Conservation (phyloP, 2,329 filamentous ascomycete species). For the Didymella lethalis region DNA sequence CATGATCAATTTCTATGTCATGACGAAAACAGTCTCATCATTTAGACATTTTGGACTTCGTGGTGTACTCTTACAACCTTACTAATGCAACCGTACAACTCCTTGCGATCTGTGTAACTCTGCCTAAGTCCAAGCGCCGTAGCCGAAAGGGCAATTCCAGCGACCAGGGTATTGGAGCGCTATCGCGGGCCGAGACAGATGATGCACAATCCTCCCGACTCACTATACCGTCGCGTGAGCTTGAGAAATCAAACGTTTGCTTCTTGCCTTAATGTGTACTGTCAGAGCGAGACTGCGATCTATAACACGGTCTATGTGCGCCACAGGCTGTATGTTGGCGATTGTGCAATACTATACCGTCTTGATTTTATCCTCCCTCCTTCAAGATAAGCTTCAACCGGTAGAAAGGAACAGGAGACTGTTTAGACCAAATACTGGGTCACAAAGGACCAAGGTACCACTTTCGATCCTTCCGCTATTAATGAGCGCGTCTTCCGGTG, state of each 20-base stretch:
- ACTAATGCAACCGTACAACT: conserved; percentile 15
- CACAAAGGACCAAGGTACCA: background rate
- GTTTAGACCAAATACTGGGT: background rate
- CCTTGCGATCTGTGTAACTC: conserved; percentile 11
- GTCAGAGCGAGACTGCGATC: background rate
- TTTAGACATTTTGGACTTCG: conserved; percentile 1
- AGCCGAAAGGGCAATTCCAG: conserved; percentile 18
- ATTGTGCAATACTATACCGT: background rate
- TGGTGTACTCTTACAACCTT: background rate
- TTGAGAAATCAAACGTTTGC: background rate
- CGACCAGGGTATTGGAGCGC: conserved; percentile 18
- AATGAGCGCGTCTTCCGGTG: background rate
- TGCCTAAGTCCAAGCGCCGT: conserved; percentile 12
- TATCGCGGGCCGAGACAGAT: conserved; percentile 14
- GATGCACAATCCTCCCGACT: conserved; percentile 12
- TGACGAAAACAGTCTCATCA: background rate
- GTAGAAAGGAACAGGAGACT: background rate
- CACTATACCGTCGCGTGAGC: conserved; percentile 4
- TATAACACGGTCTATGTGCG: conserved; percentile 8
- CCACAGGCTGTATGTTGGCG: background rate
- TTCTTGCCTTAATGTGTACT: conserved; percentile 3
- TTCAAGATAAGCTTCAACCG: background rate
- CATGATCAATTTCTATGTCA: background rate
- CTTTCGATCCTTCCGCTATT: background rate
- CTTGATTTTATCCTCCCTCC: background rate